phyloP scores from a whole-genome alignment of 2,329 filamentous ascomycete species.

The Plenodomus biglobosus region DNA sequence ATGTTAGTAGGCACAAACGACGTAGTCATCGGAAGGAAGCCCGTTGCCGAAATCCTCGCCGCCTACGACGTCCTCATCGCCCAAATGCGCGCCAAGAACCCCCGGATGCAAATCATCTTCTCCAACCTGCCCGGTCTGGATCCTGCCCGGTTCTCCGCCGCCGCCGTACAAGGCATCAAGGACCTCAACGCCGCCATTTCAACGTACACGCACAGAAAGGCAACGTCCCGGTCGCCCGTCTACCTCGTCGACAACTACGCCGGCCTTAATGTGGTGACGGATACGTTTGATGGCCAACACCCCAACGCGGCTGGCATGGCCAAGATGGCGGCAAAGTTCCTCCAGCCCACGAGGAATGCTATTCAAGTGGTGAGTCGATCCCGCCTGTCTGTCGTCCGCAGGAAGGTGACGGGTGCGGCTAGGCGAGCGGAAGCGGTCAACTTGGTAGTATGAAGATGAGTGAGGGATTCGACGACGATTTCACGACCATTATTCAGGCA shows the following conservation, averaged over 20 bases:
- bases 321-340: conserved; percentile 36
- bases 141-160: conserved; percentile 23
- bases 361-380: conserved; percentile 18
- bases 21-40: conserved; percentile 41
- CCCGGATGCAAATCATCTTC: conserved; percentile 46
- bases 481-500: conserved; percentile 5
- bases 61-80: conserved; percentile 45
- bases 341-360: conserved; percentile 17
- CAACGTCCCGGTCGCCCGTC: conserved; percentile 25
- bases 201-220: conserved; percentile 23
- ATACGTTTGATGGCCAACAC: conserved; percentile 41
- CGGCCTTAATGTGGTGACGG: conserved; percentile 32
- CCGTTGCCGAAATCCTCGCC: conserved; percentile 36
- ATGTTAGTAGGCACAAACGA: conserved; percentile 53
- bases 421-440: conserved; percentile 8
- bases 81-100: conserved; percentile 49
- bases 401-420: conserved; percentile 3
- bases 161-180: conserved; percentile 19
- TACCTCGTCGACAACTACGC: conserved; percentile 34
- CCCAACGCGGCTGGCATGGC: conserved; percentile 34
- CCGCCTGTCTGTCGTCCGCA: neutral
- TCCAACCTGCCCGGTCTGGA: conserved; percentile 34
- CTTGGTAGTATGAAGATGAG: neutral
- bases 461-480: conserved; percentile 3
- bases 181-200: conserved; percentile 20